A percentile compares a stretch with the other conserved stretches of the same genome.
These are phyloP conservation scores for Fraxinus americana DNA, from an alignment of 257 asterid species.

Conservation along the genomic window DNA sequence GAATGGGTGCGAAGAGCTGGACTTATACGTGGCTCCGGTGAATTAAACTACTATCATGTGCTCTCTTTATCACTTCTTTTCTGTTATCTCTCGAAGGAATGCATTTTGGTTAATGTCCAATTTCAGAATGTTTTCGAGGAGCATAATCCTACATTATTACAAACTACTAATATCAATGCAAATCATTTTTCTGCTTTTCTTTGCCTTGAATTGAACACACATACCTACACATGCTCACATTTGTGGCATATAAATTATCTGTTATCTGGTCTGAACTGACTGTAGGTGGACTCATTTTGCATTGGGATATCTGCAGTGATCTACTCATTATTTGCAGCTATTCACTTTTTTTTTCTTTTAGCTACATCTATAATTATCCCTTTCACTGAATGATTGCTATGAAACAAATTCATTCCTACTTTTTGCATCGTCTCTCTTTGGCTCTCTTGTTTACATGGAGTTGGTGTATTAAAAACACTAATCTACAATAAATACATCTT, in stretches of 20 bases:
- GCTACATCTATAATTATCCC: not conserved
- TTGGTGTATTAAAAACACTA: not conserved
- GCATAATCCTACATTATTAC: not conserved
- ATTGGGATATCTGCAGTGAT: not conserved
- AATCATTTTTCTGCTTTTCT: not conserved
- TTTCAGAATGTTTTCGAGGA: not conserved
- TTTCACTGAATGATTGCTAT: not conserved
- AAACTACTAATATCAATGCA: not conserved
- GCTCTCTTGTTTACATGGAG: not conserved
- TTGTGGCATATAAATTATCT: not conserved
- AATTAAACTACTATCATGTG: slow-evolving; percentile 49
- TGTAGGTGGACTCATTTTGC: not conserved
- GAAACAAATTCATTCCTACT: not conserved
- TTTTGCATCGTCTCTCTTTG: not conserved
- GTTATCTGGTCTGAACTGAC: not conserved
- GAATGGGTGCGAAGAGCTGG: slow-evolving; percentile 63
- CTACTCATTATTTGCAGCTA: not conserved
- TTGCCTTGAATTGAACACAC: not conserved
- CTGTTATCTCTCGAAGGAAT: not conserved
- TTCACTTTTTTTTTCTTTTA: not conserved
- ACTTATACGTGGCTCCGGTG: slow-evolving; percentile 48
- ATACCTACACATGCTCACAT: not conserved
- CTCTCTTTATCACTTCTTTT: slow-evolving; percentile 19
- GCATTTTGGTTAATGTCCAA: not conserved
- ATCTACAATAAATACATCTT: not conserved